Percentiles rank a stretch among this genome's conserved stretches.
These are phyloP conservation scores for Suillus subaureus DNA, from an alignment of 768 basidiomycete genomes.

Conservation along the genomic window DNA sequence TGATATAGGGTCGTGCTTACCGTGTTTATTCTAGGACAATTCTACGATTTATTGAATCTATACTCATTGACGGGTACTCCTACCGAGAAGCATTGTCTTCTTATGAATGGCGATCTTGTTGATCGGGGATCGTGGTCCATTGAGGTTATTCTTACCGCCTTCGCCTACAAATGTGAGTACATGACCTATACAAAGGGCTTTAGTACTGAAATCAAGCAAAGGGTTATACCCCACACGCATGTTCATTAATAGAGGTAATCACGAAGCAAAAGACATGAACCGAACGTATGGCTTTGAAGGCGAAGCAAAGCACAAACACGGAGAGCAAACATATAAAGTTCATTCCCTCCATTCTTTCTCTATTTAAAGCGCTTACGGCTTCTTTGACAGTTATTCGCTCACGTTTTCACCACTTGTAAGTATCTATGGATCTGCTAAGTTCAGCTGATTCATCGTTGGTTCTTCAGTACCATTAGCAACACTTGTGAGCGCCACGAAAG, in stretches of 20 bases:
- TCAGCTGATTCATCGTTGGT: slow-evolving; percentile 10
- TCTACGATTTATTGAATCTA: slow-evolving; percentile 90
- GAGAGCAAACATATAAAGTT: slow-evolving; percentile 93
- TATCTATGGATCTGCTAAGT: slow-evolving; percentile 13
- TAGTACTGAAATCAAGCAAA: slow-evolving; percentile 33
- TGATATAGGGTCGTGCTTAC: slow-evolving; percentile 4
- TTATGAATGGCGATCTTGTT: slow-evolving; percentile 96
- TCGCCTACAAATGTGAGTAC: slow-evolving; percentile 89
- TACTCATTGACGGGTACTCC: slow-evolving; percentile 86
- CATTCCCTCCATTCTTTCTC: slow-evolving; percentile 8
- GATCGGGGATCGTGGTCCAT: slow-evolving; percentile 97
- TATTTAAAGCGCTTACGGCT: slow-evolving; percentile 6
- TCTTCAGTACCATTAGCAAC: slow-evolving; percentile 85
- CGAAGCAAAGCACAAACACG: slow-evolving; percentile 95
- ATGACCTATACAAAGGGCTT: slow-evolving; percentile 1
- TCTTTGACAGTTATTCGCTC: slow-evolving; percentile 74
- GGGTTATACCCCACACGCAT: slow-evolving; percentile 91
- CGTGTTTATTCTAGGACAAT: slow-evolving; percentile 66
- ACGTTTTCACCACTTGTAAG: slow-evolving; percentile 89
- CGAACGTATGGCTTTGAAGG: slow-evolving; percentile 92
- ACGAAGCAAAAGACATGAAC: slow-evolving; percentile 98
- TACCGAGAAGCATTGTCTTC: slow-evolving; percentile 76
- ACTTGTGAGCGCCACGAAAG: slow-evolving; percentile 73
- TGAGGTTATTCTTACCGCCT: slow-evolving; percentile 89
- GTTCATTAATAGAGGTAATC: slow-evolving; percentile 96